A percentile compares a stretch with the other conserved stretches of the same genome.
phyloP scores from a whole-genome alignment of 2,329 filamentous ascomycete genomes.

The Zymoseptoria brevis region DNA sequence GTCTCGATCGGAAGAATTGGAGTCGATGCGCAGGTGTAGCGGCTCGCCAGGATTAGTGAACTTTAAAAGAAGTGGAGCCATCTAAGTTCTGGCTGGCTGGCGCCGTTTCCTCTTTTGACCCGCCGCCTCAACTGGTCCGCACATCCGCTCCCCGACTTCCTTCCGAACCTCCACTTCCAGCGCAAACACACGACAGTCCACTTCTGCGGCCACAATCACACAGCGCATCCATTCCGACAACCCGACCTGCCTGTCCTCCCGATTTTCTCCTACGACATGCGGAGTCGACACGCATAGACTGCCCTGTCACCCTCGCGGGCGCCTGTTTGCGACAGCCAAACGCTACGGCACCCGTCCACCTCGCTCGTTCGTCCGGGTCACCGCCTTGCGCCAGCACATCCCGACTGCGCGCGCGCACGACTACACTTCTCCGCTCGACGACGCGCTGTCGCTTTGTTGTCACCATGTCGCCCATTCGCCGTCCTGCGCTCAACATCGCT shows the following conservation, averaged over 20 bases:
- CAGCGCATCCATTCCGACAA: not conserved
- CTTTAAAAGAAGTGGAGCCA: not conserved
- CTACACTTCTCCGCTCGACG: not conserved
- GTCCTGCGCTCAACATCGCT: slow-evolving; percentile 42
- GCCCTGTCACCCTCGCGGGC: not conserved
- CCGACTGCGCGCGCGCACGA: not conserved
- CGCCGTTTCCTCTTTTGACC: too few relatives aligned
- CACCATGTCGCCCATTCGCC: slow-evolving; percentile 32
- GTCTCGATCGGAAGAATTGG: not conserved
- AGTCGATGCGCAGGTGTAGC: not conserved
- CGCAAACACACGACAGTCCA: not conserved
- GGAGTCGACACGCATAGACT: not conserved
- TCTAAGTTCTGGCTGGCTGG: too few relatives aligned
- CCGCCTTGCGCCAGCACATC: not conserved
- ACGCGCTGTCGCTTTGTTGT: not conserved
- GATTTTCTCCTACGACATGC: not conserved
- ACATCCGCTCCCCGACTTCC: not conserved
- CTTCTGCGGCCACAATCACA: not conserved
- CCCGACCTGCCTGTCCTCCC: not conserved
- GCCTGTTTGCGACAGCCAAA: not conserved
- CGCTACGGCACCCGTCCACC: not conserved
- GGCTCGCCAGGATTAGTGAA: not conserved
- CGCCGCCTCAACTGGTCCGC: not conserved
- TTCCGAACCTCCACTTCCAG: not conserved
- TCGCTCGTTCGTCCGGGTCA: not conserved